These are phyloP conservation scores for Dipodascus geniculatus DNA, from an alignment of 805 yeast genomes.

Conservation along the genomic window DNA sequence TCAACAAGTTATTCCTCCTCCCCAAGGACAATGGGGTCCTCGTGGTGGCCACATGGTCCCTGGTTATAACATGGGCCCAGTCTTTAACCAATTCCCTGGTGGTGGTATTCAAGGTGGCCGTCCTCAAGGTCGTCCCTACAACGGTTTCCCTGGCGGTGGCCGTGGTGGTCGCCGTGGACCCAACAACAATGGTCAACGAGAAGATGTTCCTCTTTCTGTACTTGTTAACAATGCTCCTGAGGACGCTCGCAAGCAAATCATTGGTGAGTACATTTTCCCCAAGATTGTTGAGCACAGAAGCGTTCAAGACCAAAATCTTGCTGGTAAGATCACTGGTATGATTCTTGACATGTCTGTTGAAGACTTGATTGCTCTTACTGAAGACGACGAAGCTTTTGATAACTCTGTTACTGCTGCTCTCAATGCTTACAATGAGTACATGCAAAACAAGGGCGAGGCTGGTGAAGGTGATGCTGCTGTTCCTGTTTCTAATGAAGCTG, in stretches of 20 bases:
- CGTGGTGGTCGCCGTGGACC: constrained; percentile 19
- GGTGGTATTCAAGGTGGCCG: constrained; percentile 32
- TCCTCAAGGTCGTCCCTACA: constrained; percentile 20
- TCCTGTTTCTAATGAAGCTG: not conserved
- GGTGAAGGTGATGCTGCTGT: not conserved
- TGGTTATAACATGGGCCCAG: constrained; percentile 79
- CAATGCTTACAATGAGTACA: constrained; percentile 86
- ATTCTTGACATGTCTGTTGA: constrained; percentile 87
- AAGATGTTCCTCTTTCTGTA: constrained; percentile 42
- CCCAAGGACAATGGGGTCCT: constrained; percentile 34
- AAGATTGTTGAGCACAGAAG: constrained; percentile 78
- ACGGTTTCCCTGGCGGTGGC: constrained; percentile 15
- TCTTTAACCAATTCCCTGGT: constrained; percentile 47
- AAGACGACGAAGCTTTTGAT: constrained; percentile 79
- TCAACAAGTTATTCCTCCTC: constrained; percentile 23
- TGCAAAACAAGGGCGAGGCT: constrained; percentile 30
- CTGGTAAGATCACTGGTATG: constrained; percentile 99
- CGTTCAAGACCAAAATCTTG: constrained; percentile 86
- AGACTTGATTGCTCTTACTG: constrained; percentile 79
- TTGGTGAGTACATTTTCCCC: constrained; percentile 96
- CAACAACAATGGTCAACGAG: constrained; percentile 22
- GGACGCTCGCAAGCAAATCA: constrained; percentile 91
- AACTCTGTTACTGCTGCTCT: constrained; percentile 90
- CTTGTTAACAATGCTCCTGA: constrained; percentile 58
- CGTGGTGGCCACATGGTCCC: constrained; percentile 61